phyloP scores from a whole-genome alignment of 306 rosid species.

The Luffa aegyptiaca region DNA sequence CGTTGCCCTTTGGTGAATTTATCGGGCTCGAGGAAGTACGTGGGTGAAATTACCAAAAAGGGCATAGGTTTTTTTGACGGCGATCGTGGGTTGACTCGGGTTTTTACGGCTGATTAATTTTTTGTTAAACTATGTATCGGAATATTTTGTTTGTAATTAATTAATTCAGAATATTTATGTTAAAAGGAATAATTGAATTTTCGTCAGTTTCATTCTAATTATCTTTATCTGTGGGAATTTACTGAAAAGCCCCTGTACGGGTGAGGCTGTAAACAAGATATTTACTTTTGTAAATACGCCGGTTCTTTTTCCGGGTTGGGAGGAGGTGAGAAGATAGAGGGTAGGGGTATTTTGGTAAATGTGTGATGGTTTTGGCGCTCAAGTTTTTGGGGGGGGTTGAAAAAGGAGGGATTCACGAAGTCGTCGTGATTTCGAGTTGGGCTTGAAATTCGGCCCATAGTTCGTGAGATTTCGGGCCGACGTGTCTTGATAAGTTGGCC shows the following conservation, averaged over 20 bases:
- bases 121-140: no score
- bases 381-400: slow-evolving; percentile 5
- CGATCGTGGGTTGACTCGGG: not conserved
- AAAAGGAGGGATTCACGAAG: slow-evolving; percentile 6
- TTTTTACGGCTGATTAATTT: not conserved
- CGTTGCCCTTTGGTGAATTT: slow-evolving; percentile 16
- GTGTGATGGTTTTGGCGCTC: slow-evolving; percentile 28
- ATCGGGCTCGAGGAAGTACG: not conserved
- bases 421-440: not conserved
- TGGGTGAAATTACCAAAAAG: not conserved
- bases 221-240: not conserved
- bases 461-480: not conserved
- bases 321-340: not conserved
- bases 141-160: not conserved
- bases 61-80: not conserved
- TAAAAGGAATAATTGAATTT: not conserved
- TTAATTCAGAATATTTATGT: not conserved
- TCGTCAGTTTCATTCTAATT: not conserved
- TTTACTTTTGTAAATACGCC: not conserved
- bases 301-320: not conserved
- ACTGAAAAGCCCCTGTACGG: not conserved
- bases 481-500: not conserved
- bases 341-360: not conserved
- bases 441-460: not conserved
- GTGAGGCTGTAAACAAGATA: not conserved